Percentiles rank a stretch among this genome's conserved stretches.
Conservation (phyloP, 768 basidiomycete species). For the Russula sp. region DNA sequence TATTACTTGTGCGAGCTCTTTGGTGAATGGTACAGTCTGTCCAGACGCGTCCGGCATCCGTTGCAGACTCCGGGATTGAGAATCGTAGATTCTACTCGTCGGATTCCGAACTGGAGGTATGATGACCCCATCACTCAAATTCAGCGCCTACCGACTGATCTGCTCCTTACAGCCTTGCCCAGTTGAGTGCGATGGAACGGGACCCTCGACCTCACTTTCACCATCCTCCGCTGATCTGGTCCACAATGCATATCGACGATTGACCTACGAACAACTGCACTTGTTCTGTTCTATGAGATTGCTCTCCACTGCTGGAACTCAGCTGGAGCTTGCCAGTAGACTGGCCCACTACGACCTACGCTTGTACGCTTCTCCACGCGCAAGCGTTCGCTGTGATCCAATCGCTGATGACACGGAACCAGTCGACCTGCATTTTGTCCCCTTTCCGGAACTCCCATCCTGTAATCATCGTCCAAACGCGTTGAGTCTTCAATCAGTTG, state of each 20-base stretch:
- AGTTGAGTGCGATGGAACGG: background rate
- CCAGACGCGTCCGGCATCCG: constrained; percentile 14
- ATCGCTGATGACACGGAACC: constrained; percentile 1
- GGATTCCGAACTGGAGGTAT: constrained; percentile 12
- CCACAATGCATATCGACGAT: constrained; percentile 59
- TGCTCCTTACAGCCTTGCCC: background rate
- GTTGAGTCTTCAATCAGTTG: background rate
- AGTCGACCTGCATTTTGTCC: background rate
- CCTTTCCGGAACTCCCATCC: background rate
- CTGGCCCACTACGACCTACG: constrained; percentile 71
- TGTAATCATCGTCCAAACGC: background rate
- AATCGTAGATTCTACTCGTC: background rate
- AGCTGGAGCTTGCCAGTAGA: constrained; percentile 58
- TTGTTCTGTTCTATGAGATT: constrained; percentile 70
- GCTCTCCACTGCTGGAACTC: constrained; percentile 56
- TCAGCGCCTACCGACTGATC: background rate
- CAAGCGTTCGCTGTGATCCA: constrained; percentile 22
- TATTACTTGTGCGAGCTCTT: background rate
- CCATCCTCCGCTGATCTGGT: constrained; percentile 36
- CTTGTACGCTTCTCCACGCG: constrained; percentile 53
- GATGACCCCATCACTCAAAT: background rate
- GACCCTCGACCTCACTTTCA: background rate
- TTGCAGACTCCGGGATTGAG: constrained; percentile 12
- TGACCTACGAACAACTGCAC: constrained; percentile 59
- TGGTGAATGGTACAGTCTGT: constrained; percentile 11